Evolutionary conservation across 345 rosid species (phyloP), one percentile per base, ranked within the genome.

Genomic region (Populus alba): DNA sequence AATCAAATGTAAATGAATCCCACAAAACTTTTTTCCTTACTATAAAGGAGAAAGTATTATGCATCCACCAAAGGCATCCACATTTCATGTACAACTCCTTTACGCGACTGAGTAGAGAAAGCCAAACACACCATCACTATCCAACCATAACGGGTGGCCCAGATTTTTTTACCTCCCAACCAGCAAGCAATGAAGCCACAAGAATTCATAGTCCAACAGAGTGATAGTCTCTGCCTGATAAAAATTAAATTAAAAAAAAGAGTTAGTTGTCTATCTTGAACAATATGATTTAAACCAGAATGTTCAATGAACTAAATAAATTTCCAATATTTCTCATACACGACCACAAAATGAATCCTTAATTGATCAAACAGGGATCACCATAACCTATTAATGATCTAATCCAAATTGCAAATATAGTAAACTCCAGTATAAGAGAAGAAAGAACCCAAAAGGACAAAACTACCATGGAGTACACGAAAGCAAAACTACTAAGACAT

Each of bases 31-130:
- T 38, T 37, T 37, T 73, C 61, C 77, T 73, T 77, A 66, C 75
- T 33, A 23, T 47, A 7, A 38, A 49, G 16, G 82, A 62, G 39
- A 77, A 17, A 33, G 39, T 72, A 69, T 88, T 88, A 91, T 83
- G 93, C 86, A 87, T 91, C 97, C 61, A 88, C 89, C 83, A 92
- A 79, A 68, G 94, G 92, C 83, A 88, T 86, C 97, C 95, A 90
- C 87, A 87, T 67, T 53, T 87, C 80, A 43, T 81, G 82, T 67
- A 70, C 82, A 71, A 83, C 81, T 79, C 74, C 85, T 79, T 76
- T 75, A 76, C 55, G 66, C 73, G 83, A 80, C 68, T 75, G 85
- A 78, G 72, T 72, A 39, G 85, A 79, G 72, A 85, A 83, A 78
- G 77, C 80, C 76, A 81, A 81, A 69, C 85, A 81, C 85, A 77